phyloP scores from a whole-genome alignment of 2,329 filamentous ascomycete genomes.

The Pochonia chlamydosporia region DNA sequence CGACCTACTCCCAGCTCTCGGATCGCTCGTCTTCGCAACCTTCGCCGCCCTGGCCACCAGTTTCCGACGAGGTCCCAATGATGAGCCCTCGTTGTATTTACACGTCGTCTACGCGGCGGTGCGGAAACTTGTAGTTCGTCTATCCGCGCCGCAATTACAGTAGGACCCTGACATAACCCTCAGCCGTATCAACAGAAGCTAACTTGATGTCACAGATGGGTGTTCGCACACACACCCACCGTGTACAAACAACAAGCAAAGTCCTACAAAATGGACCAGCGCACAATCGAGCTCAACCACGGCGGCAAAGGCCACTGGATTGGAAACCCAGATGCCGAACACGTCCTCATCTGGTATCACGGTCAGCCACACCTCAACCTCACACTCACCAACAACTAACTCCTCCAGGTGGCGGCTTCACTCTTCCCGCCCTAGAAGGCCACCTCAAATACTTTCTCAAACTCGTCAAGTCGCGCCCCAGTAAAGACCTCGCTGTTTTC shows the following conservation, averaged over 20 bases:
- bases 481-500: constrained; percentile 14
- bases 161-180: constrained; percentile 3
- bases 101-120: constrained; percentile 14
- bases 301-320: constrained; percentile 16
- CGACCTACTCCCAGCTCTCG: constrained; percentile 12
- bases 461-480: constrained; percentile 9
- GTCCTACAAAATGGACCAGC: constrained; percentile 1
- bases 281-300: constrained; percentile 11
- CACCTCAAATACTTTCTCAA: constrained; percentile 12
- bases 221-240: constrained; percentile 10
- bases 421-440: constrained; percentile 10
- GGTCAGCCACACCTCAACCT: constrained; percentile 6
- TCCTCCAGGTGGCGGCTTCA: constrained; percentile 14
- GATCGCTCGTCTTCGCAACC: constrained; percentile 5
- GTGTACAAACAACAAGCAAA: constrained; percentile 11
- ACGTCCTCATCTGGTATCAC: constrained; percentile 17
- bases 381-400: neutral
- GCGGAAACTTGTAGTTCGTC: constrained; percentile 9
- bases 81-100: constrained; percentile 12
- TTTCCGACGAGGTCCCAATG: constrained; percentile 7
- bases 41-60: constrained; percentile 5
- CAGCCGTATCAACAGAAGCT: too few relatives aligned
- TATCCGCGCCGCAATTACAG: constrained; percentile 13
- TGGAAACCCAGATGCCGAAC: constrained; percentile 11
- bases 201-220: constrained; percentile 7